phyloP scores from a whole-genome alignment of 1,139 yeast genomes.

The Geotrichum citri-aurantii region DNA sequence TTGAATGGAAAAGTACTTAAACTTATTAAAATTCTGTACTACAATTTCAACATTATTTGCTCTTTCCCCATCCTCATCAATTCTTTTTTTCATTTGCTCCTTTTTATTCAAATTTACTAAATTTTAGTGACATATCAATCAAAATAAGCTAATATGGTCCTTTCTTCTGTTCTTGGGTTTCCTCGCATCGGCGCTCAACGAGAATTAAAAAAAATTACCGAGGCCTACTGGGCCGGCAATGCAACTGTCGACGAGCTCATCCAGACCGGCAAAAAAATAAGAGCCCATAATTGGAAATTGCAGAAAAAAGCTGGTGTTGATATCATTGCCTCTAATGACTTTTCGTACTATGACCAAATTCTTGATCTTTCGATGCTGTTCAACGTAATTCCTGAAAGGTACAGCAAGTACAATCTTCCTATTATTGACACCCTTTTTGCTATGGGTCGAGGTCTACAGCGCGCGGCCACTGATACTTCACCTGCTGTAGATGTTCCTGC shows the following conservation, averaged over 20 bases:
- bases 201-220: constrained; percentile 97
- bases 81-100: background rate
- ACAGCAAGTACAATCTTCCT: constrained; percentile 84
- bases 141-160: too few species aligned
- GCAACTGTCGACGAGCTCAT: constrained; percentile 78
- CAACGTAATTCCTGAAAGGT: constrained; percentile 95
- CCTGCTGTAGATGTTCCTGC: constrained; percentile 98
- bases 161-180: constrained; percentile 96
- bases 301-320: constrained; percentile 98
- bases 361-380: constrained; percentile 86
- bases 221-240: constrained; percentile 98
- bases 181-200: constrained; percentile 98
- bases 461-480: constrained; percentile 81
- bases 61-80: background rate
- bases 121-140: too few species aligned
- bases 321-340: constrained; percentile 93
- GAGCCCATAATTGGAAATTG: constrained; percentile 96
- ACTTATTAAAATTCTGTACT: background rate
- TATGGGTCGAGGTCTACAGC: constrained; percentile 99
- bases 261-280: constrained; percentile 89
- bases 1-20: background rate
- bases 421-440: constrained; percentile 93
- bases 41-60: background rate
- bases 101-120: background rate
- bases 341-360: constrained; percentile 96